Conservation (phyloP, 2,329 filamentous ascomycete species). For the Neoarthrinium moseri region DNA sequence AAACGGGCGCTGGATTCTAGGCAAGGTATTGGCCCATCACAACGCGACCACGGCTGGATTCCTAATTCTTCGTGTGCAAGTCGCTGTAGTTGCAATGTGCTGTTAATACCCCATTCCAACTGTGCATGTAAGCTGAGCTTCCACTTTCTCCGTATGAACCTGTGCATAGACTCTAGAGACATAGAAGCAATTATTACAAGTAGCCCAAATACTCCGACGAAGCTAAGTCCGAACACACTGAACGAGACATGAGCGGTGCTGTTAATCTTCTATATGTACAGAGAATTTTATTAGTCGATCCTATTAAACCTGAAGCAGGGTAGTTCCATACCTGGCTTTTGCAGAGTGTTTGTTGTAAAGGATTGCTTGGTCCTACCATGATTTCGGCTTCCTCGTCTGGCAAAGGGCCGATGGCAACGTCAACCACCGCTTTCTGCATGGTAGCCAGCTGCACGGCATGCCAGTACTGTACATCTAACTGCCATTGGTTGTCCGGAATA, state of each 20-base stretch:
- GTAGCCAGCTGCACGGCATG: not conserved
- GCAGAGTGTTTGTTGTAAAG: not conserved
- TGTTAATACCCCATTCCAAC: no score
- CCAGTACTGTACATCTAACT: constrained; percentile 2
- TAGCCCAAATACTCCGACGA: no score
- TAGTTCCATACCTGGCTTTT: constrained; percentile 2
- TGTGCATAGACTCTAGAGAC: no score
- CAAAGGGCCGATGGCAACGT: not conserved
- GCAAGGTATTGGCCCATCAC: no score
- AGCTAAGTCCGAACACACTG: constrained; percentile 1
- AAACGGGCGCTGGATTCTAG: no score
- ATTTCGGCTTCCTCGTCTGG: not conserved
- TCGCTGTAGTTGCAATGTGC: no score
- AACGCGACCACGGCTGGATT: no score
- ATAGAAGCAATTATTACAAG: no score
- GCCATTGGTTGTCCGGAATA: not conserved
- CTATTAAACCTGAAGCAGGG: not conserved
- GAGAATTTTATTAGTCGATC: not conserved
- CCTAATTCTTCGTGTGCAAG: no score
- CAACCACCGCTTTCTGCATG: not conserved
- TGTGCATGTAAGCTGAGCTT: no score
- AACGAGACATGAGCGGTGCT: not conserved
- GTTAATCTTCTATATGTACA: not conserved
- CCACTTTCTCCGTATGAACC: no score
- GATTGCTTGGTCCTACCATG: not conserved